Percentiles rank a stretch among this genome's conserved stretches.
phyloP scores from a whole-genome alignment of 139 green algal genomes.

The Micractinium conductrix region DNA sequence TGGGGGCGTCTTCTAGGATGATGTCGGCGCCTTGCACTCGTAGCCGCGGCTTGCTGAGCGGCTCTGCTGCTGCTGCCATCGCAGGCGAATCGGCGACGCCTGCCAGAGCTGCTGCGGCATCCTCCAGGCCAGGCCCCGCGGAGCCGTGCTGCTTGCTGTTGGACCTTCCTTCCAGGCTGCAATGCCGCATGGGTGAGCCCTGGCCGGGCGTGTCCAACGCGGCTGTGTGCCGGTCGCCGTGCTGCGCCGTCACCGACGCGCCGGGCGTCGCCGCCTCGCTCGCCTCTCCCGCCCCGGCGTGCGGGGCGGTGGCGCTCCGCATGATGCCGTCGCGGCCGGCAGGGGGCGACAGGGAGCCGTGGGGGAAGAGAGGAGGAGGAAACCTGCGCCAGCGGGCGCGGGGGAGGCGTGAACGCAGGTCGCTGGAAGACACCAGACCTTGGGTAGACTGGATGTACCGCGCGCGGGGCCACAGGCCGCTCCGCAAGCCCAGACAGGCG shows the following conservation, averaged over 20 bases:
- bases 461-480: no score
- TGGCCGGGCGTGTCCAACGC: conserved; percentile 22
- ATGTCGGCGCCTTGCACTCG: conserved; percentile 40
- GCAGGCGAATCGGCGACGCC: not conserved
- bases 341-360: no score
- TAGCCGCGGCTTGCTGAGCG: conserved; percentile 11
- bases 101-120: not conserved
- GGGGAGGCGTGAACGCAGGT: no score
- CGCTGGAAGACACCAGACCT: no score
- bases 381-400: no score
- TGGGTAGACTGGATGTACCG: no score
- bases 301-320: not conserved
- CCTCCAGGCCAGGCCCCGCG: not conserved
- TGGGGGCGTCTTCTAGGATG: conserved; percentile 35
- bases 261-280: conserved; percentile 26
- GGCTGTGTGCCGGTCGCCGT: conserved; percentile 15
- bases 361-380: not conserved
- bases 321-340: not conserved
- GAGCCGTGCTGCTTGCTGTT: not conserved
- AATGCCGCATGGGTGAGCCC: not conserved
- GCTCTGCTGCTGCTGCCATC: not conserved
- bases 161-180: conserved; percentile 2
- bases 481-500: no score
- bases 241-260: conserved; percentile 9
- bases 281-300: not conserved